phyloP scores from a whole-genome alignment of 192 early-diverging fungal genomes.

The Chytriomyces sp. region DNA sequence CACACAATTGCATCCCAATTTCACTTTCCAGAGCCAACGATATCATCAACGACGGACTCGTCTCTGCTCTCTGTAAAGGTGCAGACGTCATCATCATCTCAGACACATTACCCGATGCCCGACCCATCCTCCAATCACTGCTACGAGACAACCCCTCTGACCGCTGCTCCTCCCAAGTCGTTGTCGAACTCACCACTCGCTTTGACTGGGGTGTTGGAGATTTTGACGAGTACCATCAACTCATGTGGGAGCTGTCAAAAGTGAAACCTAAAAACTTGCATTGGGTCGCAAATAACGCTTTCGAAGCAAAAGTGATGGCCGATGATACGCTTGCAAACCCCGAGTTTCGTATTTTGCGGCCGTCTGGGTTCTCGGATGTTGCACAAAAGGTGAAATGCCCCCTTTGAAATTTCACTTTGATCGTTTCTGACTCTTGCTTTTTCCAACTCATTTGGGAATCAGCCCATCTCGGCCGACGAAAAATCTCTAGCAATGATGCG shows the following conservation, averaged over 20 bases:
- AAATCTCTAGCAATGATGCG: not conserved
- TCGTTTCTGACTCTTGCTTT: not conserved
- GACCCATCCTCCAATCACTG: conserved; percentile 28
- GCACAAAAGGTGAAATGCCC: not conserved
- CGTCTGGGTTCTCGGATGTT: conserved; percentile 27
- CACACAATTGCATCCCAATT: too few relatives aligned
- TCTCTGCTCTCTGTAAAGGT: not conserved
- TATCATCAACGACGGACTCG: conserved; percentile 29
- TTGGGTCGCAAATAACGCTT: conserved; percentile 37
- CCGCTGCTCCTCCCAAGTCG: conserved; percentile 26
- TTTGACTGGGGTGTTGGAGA: conserved; percentile 32
- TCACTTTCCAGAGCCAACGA: conserved; percentile 13
- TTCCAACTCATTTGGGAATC: not conserved
- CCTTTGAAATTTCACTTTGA: not conserved
- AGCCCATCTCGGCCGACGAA: not conserved
- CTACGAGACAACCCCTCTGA: conserved; percentile 17
- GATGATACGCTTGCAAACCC: conserved; percentile 28
- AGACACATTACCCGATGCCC: conserved; percentile 29
- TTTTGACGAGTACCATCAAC: conserved; percentile 31
- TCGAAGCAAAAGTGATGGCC: conserved; percentile 36
- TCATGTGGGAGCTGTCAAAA: conserved; percentile 24
- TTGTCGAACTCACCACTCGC: conserved; percentile 26
- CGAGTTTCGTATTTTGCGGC: conserved; percentile 30
- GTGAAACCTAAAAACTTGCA: conserved; percentile 26
- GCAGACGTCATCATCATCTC: conserved; percentile 28